Evolutionary conservation across 306 rosid genomes (phyloP), one percentile per base, ranked within the genome.

Genomic region (Begonia loranthoides): DNA sequence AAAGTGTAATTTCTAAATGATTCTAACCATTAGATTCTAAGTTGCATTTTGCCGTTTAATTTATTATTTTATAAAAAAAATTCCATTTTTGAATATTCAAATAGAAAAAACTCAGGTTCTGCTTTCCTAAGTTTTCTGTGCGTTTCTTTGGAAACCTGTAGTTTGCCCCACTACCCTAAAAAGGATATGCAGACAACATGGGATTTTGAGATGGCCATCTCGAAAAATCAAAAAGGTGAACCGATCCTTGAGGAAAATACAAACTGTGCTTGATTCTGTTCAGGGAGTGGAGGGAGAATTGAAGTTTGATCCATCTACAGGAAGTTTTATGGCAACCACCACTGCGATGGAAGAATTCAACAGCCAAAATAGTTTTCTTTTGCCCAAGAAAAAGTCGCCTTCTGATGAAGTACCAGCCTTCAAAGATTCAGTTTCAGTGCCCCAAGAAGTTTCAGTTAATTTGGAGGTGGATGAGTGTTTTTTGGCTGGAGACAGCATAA

Each of bases 101-200:
- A 7, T 28, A 28, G 6, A 28, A 28, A 28, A 28, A 28, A 28
- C 9, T 28, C 3, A 3, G 3, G n/a, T n/a, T 49, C 7, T 52
- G 14, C 13, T 36, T 13, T 9, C 47, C 40, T 59, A 3, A 17
- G 8, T 59, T 0, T 4, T 55, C 5, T 28, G 9, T 12, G 19
- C 19, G 17, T 49, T 62, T 62, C 28, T 67, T 67, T 66, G 63
- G 53, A 39, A 14, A 22, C 15, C 61, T 60, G 52, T 60, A 87
- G 96, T 88, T 70, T 84, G 94, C 55, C 95, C 96, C 19, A 84
- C 96, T 63, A 88, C 96, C 1, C 75, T 88, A 48, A 88, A 88
- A 77, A 84, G 96, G 74, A 88, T 88, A 66, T 88, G 96, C 74
- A 81, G 96, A 66, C 88, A 88, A 47, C 88, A 88, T 53, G 93